Percentiles rank a stretch among this genome's conserved stretches.
These are phyloP conservation scores for Skeletonema marinoi DNA, from an alignment of 108 stramenopile genomes.

Conservation along the genomic window DNA sequence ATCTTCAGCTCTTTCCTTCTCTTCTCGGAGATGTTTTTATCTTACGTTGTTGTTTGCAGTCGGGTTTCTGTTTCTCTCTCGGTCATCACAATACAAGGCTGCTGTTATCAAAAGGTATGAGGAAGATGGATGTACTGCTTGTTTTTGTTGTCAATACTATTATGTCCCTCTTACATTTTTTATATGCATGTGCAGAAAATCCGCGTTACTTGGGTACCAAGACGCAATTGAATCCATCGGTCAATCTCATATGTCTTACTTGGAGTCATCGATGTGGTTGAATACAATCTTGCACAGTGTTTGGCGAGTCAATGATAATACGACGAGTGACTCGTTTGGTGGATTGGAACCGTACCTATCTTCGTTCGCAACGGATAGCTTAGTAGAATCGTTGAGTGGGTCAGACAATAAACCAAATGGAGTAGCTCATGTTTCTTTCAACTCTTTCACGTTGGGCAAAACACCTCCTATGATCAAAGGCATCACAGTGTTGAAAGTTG, in stretches of 20 bases:
- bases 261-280: slow-evolving; percentile 44
- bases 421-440: slow-evolving; percentile 47
- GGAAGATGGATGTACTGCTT: background rate
- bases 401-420: slow-evolving; percentile 34
- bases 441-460: slow-evolving; percentile 42
- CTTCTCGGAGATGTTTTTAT: too few species aligned
- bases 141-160: background rate
- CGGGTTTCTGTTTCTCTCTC: slow-evolving; percentile 19
- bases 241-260: background rate
- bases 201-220: slow-evolving; percentile 28
- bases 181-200: slow-evolving; percentile 1
- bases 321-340: background rate
- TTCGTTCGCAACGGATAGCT: background rate
- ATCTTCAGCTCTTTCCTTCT: background rate
- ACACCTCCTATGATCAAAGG: slow-evolving; percentile 32
- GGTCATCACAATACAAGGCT: slow-evolving; percentile 39
- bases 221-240: slow-evolving; percentile 36
- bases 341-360: slow-evolving; percentile 41
- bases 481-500: slow-evolving; percentile 25
- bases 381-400: slow-evolving; percentile 17
- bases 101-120: slow-evolving; percentile 27
- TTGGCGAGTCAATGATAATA: slow-evolving; percentile 26
- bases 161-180: background rate
- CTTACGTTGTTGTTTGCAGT: background rate
- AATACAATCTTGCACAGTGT: slow-evolving; percentile 24